These are phyloP conservation scores for Beta lomatogona DNA, from an alignment of 179 eudicot genomes.

Conservation along the genomic window DNA sequence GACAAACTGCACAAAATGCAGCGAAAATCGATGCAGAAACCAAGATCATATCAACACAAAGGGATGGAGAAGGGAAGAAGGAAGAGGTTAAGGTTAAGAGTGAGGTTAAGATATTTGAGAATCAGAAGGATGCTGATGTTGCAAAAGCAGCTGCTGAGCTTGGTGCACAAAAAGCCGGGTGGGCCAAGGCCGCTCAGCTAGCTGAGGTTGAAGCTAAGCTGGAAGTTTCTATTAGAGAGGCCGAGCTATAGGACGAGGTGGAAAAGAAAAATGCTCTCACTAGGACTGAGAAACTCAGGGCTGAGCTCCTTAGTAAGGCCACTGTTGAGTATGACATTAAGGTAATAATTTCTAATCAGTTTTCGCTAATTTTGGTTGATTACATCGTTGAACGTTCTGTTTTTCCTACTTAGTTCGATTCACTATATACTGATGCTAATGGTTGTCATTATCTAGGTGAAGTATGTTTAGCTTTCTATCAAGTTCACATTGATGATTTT, in stretches of 20 bases:
- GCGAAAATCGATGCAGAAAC: constrained; percentile 52
- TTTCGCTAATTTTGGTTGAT: not conserved
- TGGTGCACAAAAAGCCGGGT: constrained; percentile 33
- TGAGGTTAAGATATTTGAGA: constrained; percentile 40
- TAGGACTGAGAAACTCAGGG: constrained; percentile 41
- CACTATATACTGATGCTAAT: too few relatives aligned
- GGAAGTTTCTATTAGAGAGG: constrained; percentile 32
- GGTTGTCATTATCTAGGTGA: too few relatives aligned
- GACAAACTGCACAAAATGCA: constrained; percentile 43
- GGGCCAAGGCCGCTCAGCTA: constrained; percentile 32
- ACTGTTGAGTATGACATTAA: constrained; percentile 45
- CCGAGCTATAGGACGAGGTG: constrained; percentile 40
- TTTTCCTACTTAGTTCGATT: too few relatives aligned
- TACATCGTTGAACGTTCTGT: not conserved
- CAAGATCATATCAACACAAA: constrained; percentile 34
- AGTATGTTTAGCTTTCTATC: too few relatives aligned
- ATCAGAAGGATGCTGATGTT: constrained; percentile 41
- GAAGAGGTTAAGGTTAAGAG: constrained; percentile 41
- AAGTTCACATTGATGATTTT: too few relatives aligned
- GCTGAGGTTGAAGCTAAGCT: constrained; percentile 40
- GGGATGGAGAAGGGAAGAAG: constrained; percentile 39
- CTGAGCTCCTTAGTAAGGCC: constrained; percentile 40
- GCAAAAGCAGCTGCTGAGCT: constrained; percentile 39
- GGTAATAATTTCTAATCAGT: constrained; percentile 11
- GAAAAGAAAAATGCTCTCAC: constrained; percentile 43